Percentiles rank a stretch among this genome's conserved stretches.
Evolutionary conservation across 306 rosid genomes (phyloP).

Genomic region (Glycyrrhiza uralensis): DNA sequence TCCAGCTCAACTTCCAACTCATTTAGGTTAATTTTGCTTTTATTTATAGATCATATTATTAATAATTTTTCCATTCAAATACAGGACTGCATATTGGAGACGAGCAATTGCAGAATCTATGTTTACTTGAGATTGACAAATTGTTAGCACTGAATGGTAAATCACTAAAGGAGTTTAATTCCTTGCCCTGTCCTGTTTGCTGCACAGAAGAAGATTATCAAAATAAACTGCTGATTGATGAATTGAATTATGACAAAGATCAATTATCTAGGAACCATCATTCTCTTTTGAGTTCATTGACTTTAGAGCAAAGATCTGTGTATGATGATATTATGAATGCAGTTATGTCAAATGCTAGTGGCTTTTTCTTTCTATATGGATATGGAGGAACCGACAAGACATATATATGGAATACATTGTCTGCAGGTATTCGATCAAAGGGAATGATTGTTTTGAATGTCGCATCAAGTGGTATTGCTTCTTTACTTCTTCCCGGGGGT

Average conservation of each 20-base stretch:
- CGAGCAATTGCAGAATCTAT: background rate
- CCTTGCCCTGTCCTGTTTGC: background rate
- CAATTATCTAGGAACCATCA: background rate
- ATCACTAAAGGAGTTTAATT: background rate
- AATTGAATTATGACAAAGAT: background rate
- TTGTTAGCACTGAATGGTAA: background rate
- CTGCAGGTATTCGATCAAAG: no score
- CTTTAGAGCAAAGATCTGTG: background rate
- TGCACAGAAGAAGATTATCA: background rate
- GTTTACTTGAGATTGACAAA: background rate
- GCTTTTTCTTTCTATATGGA: no score
- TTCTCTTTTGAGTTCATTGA: background rate
- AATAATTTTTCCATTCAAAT: background rate
- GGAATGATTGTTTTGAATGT: no score
- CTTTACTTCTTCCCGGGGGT: no score
- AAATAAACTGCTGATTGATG: background rate
- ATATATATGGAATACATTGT: no score
- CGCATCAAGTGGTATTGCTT: no score
- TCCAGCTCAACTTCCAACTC: no score
- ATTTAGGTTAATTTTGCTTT: no score
- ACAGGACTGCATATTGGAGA: background rate
- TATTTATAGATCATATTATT: no score
- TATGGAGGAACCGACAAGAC: no score
- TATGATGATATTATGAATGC: no score
- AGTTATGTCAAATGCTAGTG: no score